Evolutionary conservation across 768 basidiomycete genomes (phyloP).

Genomic region (Calocybe gangraenosa): DNA sequence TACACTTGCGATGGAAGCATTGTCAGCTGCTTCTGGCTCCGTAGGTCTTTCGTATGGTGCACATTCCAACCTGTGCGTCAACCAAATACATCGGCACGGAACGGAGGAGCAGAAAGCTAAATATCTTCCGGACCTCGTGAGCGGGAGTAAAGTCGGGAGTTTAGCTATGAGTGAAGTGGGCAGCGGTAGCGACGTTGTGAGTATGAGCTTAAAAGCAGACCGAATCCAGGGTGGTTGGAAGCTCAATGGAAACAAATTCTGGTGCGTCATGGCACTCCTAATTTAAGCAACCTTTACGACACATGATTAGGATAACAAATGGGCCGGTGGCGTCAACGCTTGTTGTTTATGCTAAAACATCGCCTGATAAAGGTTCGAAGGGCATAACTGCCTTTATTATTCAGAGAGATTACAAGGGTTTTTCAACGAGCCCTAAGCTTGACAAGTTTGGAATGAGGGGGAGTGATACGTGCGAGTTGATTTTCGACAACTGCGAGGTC

Average conservation of each 20-base stretch:
- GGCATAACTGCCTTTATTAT: conserved; percentile 93
- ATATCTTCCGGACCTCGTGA: conserved; percentile 77
- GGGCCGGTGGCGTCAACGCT: conserved; percentile 88
- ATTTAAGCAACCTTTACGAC: conserved; percentile 3
- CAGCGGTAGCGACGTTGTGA: conserved; percentile 92
- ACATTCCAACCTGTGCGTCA: conserved; percentile 86
- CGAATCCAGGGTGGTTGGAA: conserved; percentile 73
- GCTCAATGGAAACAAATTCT: conserved; percentile 91
- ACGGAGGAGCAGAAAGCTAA: conserved; percentile 79
- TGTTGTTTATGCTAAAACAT: conserved; percentile 90
- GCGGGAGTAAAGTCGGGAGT: conserved; percentile 81
- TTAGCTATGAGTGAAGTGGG: conserved; percentile 95
- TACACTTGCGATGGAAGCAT: conserved; percentile 91
- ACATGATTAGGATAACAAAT: conserved; percentile 78
- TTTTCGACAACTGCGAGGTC: conserved; percentile 88
- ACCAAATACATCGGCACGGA: conserved; percentile 83
- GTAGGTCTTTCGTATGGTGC: conserved; percentile 91
- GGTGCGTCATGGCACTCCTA: conserved; percentile 44
- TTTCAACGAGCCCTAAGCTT: conserved; percentile 85
- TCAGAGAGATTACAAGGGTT: conserved; percentile 77
- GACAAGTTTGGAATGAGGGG: conserved; percentile 98
- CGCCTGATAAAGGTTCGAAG: conserved; percentile 71
- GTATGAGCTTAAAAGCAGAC: conserved; percentile 83
- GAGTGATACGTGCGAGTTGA: conserved; percentile 89
- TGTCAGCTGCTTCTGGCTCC: conserved; percentile 87